Evolutionary conservation across 1,284 basidiomycete species (phyloP).

Genomic region (Ustilago trichophora): DNA sequence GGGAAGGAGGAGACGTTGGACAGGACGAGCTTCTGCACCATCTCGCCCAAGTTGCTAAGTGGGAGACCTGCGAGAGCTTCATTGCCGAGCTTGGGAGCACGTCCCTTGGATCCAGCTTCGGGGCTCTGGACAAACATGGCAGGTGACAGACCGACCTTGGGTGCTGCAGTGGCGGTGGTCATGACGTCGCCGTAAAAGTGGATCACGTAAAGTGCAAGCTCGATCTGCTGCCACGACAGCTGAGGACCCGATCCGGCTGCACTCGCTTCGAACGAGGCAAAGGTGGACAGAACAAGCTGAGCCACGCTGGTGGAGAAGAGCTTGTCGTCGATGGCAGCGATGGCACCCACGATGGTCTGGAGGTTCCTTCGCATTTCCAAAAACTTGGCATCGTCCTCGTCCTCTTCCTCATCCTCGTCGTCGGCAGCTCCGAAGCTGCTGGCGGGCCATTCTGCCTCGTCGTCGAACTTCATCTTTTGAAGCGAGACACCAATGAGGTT

Average conservation of each 20-base stretch:
- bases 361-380: constrained; percentile 86
- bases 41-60: constrained; percentile 87
- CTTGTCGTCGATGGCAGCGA: constrained; percentile 80
- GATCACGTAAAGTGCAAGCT: constrained; percentile 88
- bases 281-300: constrained; percentile 77
- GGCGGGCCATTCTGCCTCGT: constrained; percentile 83
- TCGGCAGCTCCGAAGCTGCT: constrained; percentile 72
- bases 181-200: constrained; percentile 86
- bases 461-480: constrained; percentile 74
- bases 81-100: constrained; percentile 50
- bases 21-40: constrained; percentile 83
- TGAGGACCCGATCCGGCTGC: constrained; percentile 68
- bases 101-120: constrained; percentile 48
- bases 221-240: constrained; percentile 91
- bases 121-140: constrained; percentile 61
- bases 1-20: constrained; percentile 85
- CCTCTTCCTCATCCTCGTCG: constrained; percentile 72
- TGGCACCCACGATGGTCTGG: constrained; percentile 81
- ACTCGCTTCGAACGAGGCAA: constrained; percentile 74
- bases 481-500: constrained; percentile 83
- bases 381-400: constrained; percentile 86
- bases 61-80: constrained; percentile 70
- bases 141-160: constrained; percentile 61
- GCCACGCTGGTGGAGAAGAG: constrained; percentile 79
- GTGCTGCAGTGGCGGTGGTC: constrained; percentile 51